Base-by-base conservation (phyloP, 2,329 filamentous ascomycete genomes). In the Talaromyces piceae region DNA sequence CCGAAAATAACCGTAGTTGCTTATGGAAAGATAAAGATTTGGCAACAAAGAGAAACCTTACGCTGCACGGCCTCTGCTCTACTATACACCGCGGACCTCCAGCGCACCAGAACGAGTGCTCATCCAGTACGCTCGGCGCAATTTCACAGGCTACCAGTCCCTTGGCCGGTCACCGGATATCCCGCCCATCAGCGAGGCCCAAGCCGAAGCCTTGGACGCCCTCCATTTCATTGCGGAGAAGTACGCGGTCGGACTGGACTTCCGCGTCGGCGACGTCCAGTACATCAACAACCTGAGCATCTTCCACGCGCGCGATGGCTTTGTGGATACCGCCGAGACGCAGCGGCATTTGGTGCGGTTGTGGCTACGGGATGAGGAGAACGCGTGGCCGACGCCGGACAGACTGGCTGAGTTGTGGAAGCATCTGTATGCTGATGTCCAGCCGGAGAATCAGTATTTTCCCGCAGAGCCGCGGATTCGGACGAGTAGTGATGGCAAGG, bases 121-220 rank as follows among this genome's bases (percentile, higher is more conserved):
- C 5, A 73, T 85, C 26, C 80, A 84, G 55, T 85, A 84, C 56
- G 78, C 77, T 0, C 75, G 82, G 2, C 73, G 81, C 1, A 70
- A 67, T 23, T 83, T 84, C 56, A 81, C 80, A 0, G 76, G 75
- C 2, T 77, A 70, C 51, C 62, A 64, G 49, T 67, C 65, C 0
- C 64, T 72, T 4, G 73, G 72, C 1, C 67, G 75, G 16, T 72
- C 69, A 0, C 47, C 63, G 0, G 50, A 64, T 13, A 72, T 78
- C 7, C 74, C 76, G 3, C 68, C 74, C 1, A 76, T 78, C 37
- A 76, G 68, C 0, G 74, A 78, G 62, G 74, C 72, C 0, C 76
- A 79, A 57, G 75, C 75, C 7, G 76, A 79, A 58, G 76, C 76
- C 0, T 65, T 79, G 12, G 76, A 78, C 52, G 66, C 74, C 5